Evolutionary conservation across 2,329 filamentous ascomycete species (phyloP).

Genomic region (Graphiopsis chlorocephala): DNA sequence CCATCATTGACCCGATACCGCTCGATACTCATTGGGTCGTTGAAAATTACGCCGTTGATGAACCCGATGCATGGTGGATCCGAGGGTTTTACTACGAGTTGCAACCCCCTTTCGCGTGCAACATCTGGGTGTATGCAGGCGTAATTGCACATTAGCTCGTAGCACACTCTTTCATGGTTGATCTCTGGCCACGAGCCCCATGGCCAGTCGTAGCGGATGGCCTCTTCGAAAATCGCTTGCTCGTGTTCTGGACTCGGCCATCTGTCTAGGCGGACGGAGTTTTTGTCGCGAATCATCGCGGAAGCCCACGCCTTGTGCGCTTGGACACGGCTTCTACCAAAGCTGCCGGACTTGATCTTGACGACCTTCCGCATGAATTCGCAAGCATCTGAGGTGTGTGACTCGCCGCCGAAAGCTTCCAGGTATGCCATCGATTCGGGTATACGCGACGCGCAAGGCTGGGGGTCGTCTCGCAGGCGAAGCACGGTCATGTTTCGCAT

Average conservation of each 20-base stretch:
- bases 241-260: constrained; percentile 5
- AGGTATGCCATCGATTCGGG: background rate
- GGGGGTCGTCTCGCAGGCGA: background rate
- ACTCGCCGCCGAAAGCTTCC: background rate
- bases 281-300: background rate
- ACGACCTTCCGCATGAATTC: background rate
- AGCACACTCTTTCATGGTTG: background rate
- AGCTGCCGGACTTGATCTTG: background rate
- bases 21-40: background rate
- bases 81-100: background rate
- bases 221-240: background rate
- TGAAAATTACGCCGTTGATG: background rate
- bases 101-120: background rate
- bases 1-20: background rate
- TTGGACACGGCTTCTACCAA: background rate
- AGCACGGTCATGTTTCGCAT: background rate
- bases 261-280: background rate
- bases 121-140: constrained; percentile 2
- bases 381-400: background rate
- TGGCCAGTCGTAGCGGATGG: background rate
- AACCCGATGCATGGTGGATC: background rate
- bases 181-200: background rate
- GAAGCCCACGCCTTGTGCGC: background rate
- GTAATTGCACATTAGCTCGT: background rate
- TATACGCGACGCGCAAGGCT: background rate